Evolutionary conservation across 2,329 filamentous ascomycete species (phyloP), one percentile per base, ranked within the genome.

Genomic region (Colletotrichum sp.): DNA sequence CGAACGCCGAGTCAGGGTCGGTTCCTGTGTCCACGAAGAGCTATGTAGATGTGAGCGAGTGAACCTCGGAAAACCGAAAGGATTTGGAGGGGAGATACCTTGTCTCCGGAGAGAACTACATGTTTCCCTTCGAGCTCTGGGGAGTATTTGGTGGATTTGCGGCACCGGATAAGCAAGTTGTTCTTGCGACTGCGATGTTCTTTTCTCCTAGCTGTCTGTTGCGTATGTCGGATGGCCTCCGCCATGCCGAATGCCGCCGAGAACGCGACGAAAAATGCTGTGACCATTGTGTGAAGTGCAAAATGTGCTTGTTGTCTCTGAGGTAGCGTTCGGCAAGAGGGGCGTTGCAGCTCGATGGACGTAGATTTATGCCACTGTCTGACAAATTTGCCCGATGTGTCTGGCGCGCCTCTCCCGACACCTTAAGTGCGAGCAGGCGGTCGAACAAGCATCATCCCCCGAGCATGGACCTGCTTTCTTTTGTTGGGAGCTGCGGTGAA

Each of bases 161-260:
- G 83, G 71, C 86, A 88, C 73, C 85, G 86, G 5, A 88, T 85
- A 30, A 86, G 81, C 48, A 89, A 83, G 74, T 89, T 88, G 77
- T 88, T 88, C 76, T 88, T 88, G 66, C 87, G 83, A 76, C 83
- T 85, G 70, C 87, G 84, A 78, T 89, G 87, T 72, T 89, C 87
- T 77, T 89, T 86, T 59, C 84, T 84, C 57, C 84, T 85, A 6
- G 84, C 82, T 77, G 87, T 87, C n/a, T 84, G 82, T 79, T 89
- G 87, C 16, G 86, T 86, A 44, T 87, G 84, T 60, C 86, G 82
- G 75, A 89, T 87, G n/a, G 85, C 87, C 80, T 89, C 87, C 24
- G 86, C 84, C 1, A 85, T 83, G 74, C 87, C 87, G 75, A 87
- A 83, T 73, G 88, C 86, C 28, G 87, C 84, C 34, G 84, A 84